A percentile compares a stretch with the other conserved stretches of the same genome.
Conservation (phyloP, 2,329 filamentous ascomycete genomes). For the Parastagonospora avenae region DNA sequence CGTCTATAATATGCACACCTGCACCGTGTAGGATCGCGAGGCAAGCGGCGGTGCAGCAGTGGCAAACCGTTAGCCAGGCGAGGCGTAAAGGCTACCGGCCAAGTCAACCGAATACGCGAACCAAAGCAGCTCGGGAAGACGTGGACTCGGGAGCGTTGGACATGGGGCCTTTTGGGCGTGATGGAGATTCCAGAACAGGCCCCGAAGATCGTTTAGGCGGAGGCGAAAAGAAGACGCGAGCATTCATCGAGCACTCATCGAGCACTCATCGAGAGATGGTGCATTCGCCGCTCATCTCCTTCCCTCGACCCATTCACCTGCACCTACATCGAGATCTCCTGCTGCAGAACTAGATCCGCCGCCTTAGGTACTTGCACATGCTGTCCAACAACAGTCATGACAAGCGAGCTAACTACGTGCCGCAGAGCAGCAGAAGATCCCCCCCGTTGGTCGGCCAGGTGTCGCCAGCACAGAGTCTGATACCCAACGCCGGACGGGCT, state of each 20-base stretch:
- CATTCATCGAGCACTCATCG: background rate
- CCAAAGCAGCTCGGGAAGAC: too few species aligned
- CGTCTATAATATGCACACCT: too few species aligned
- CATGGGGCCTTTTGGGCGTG: background rate
- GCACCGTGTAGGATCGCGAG: too few species aligned
- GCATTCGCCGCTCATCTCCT: background rate
- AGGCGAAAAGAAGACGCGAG: too few species aligned
- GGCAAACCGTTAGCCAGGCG: too few species aligned
- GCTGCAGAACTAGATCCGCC: too few species aligned
- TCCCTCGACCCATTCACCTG: background rate
- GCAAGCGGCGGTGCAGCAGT: too few species aligned
- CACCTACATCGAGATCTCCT: background rate
- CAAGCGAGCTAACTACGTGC: background rate
- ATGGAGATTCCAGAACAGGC: background rate
- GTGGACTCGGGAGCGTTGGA: too few species aligned
- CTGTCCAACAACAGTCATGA: background rate
- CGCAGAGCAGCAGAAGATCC: background rate
- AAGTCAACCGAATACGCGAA: too few species aligned
- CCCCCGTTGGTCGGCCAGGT: background rate
- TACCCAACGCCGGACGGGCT: background rate
- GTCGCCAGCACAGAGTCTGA: background rate
- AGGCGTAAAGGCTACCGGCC: too few species aligned
- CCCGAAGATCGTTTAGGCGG: conserved; percentile 1
- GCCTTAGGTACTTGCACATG: too few species aligned
- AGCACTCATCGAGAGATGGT: background rate